Evolutionary conservation across 1,284 basidiomycete genomes (phyloP).

Genomic region (Porogramme epimiltina): DNA sequence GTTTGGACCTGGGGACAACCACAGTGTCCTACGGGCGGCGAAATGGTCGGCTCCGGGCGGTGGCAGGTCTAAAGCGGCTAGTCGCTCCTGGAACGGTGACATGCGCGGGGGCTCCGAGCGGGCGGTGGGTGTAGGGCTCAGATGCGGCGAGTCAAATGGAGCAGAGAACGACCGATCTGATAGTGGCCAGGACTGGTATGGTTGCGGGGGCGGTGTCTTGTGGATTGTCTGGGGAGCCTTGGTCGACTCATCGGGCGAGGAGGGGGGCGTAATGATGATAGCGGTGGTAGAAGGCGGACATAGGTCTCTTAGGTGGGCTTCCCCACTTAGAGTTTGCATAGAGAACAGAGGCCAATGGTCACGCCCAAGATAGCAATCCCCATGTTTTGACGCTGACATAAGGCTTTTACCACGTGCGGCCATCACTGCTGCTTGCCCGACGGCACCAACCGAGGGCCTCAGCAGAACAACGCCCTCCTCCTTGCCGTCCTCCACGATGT

Average conservation of each 20-base stretch:
- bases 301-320: neutral
- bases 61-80: constrained; percentile 45
- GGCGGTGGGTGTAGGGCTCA: constrained; percentile 5
- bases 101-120: constrained; percentile 4
- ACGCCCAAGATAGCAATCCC: constrained; percentile 8
- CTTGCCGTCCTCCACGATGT: constrained; percentile 33
- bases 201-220: constrained; percentile 3
- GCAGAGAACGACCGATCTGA: constrained; percentile 14
- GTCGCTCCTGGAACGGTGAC: constrained; percentile 40
- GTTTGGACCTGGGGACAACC: constrained; percentile 43
- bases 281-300: constrained; percentile 7
- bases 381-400: constrained; percentile 22
- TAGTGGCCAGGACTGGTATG: constrained; percentile 6
- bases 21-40: constrained; percentile 58
- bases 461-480: constrained; percentile 11
- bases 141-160: constrained; percentile 5
- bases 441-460: constrained; percentile 7
- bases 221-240: constrained; percentile 2
- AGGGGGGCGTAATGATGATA: constrained; percentile 30
- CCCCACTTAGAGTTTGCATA: constrained; percentile 15
- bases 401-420: constrained; percentile 19
- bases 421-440: constrained; percentile 11
- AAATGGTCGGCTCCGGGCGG: constrained; percentile 66
- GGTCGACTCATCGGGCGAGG: constrained; percentile 24
- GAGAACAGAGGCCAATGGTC: neutral